A percentile compares a stretch with the other conserved stretches of the same genome.
Conservation (phyloP, 805 yeast genomes). For the Candida saitoana region DNA sequence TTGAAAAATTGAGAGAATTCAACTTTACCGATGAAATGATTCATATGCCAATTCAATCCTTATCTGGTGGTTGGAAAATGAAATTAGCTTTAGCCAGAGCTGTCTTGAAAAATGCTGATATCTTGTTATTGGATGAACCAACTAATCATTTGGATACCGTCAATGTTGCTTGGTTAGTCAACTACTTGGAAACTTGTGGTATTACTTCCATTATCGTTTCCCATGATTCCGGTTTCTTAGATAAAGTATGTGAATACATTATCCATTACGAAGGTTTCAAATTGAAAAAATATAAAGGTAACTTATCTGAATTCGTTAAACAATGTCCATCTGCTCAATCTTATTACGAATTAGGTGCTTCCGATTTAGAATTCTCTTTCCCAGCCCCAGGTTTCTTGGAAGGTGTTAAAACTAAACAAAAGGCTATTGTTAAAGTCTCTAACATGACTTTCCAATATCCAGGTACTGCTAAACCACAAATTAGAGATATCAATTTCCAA, state of each 20-base stretch:
- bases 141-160: conserved; percentile 99
- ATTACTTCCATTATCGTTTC: conserved; percentile 98
- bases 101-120: conserved; percentile 96
- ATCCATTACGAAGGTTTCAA: conserved; percentile 99
- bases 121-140: conserved; percentile 97
- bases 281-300: conserved; percentile 99
- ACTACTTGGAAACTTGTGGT: conserved; percentile 98
- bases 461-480: conserved; percentile 97
- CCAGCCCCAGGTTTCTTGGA: conserved; percentile 99
- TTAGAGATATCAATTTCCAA: conserved; percentile 90
- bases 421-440: conserved; percentile 97
- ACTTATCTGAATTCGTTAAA: conserved; percentile 97
- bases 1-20: conserved; percentile 79
- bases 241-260: conserved; percentile 94
- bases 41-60: conserved; percentile 87
- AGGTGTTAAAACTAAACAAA: conserved; percentile 99
- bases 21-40: conserved; percentile 93
- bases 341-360: conserved; percentile 97
- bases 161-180: conserved; percentile 99
- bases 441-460: conserved; percentile 99
- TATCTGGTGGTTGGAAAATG: conserved; percentile 99
- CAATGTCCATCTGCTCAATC: conserved; percentile 98
- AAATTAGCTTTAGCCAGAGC: conserved; percentile 99
- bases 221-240: conserved; percentile 99
- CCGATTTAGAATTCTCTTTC: conserved; percentile 94